These are phyloP conservation scores for Aureobasidium pullulans DNA, from an alignment of 2,329 filamentous ascomycete genomes.

Conservation along the genomic window DNA sequence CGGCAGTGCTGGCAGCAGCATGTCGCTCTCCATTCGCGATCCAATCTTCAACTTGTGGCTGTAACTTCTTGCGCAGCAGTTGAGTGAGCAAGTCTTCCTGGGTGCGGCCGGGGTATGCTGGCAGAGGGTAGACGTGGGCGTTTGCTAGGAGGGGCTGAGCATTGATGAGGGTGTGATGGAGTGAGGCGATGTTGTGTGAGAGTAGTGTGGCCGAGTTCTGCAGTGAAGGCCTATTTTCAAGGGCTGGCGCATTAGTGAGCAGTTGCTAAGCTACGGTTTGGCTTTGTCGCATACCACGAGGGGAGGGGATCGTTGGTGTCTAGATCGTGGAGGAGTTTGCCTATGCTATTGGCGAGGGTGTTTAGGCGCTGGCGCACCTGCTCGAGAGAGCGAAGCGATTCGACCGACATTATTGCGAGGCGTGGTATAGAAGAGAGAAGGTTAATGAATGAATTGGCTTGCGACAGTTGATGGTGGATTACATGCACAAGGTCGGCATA, in stretches of 20 bases:
- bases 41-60: constrained; percentile 67
- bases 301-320: constrained; percentile 25
- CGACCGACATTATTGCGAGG: constrained; percentile 9
- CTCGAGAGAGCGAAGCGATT: constrained; percentile 25
- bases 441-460: no score
- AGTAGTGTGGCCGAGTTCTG: constrained; percentile 23
- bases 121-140: constrained; percentile 67
- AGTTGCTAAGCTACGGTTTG: constrained; percentile 2
- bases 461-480: neutral
- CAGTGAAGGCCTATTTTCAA: constrained; percentile 23
- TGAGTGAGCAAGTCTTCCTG: constrained; percentile 53
- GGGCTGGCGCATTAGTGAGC: constrained; percentile 4
- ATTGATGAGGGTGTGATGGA: constrained; percentile 58
- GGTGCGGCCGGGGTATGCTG: constrained; percentile 61
- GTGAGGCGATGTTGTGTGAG: constrained; percentile 56
- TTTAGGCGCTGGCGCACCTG: constrained; percentile 27
- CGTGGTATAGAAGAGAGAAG: neutral
- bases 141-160: constrained; percentile 61
- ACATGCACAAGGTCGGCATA: neutral
- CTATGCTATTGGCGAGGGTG: constrained; percentile 23
- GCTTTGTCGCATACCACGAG: constrained; percentile 24
- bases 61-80: constrained; percentile 75
- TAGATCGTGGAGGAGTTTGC: constrained; percentile 22
- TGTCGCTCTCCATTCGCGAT: constrained; percentile 44
- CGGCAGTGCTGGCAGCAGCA: neutral